Conservation (phyloP, 495 filamentous ascomycete genomes). For the Glonium stellatum region DNA sequence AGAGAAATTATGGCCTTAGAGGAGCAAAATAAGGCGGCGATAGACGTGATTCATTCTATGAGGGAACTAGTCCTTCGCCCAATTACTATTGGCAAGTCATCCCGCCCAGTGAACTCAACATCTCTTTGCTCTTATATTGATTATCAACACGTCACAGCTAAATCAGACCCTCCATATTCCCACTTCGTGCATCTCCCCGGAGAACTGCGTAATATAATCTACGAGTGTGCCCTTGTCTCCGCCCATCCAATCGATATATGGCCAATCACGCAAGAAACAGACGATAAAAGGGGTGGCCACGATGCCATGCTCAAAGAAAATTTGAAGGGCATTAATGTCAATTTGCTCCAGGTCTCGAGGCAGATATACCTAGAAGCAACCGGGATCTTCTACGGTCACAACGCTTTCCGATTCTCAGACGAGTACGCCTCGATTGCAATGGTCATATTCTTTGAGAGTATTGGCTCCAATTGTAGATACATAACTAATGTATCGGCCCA, state of each 20-base stretch:
- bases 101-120: background rate
- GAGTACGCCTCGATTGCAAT: background rate
- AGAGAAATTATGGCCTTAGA: too few relatives aligned
- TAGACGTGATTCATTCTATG: too few relatives aligned
- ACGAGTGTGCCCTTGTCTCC: slow-evolving; percentile 4
- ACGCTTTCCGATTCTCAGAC: slow-evolving; percentile 11
- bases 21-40: too few relatives aligned
- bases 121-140: background rate
- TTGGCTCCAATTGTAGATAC: background rate
- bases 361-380: slow-evolving; percentile 8
- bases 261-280: slow-evolving; percentile 1
- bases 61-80: too few relatives aligned
- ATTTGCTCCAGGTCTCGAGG: slow-evolving; percentile 8
- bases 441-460: background rate
- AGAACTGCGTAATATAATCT: slow-evolving; percentile 11
- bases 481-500: background rate
- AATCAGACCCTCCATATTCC: background rate
- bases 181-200: slow-evolving; percentile 9
- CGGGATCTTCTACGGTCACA: slow-evolving; percentile 9
- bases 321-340: slow-evolving; percentile 1
- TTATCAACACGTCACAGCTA: background rate
- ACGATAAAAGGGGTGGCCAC: background rate
- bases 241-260: slow-evolving; percentile 10
- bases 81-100: too few relatives aligned
- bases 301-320: background rate